Evolutionary conservation across 192 early-diverging fungal species (phyloP).

Genomic region (Coemansia sp.): DNA sequence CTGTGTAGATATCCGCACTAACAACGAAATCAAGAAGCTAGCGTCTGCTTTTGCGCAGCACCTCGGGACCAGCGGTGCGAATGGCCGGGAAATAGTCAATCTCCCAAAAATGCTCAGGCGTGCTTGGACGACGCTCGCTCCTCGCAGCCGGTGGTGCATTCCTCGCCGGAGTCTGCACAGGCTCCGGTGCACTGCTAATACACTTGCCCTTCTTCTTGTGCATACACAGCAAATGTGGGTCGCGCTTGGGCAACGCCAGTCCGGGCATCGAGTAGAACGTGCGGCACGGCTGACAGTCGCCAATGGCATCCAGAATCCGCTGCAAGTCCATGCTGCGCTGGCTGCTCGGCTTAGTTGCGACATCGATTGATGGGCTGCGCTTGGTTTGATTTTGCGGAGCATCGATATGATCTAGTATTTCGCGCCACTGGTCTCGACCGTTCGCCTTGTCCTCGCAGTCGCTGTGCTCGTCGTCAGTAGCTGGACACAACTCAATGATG

Average conservation of each 20-base stretch:
- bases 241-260: constrained; percentile 43
- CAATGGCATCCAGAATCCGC: constrained; percentile 32
- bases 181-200: not conserved
- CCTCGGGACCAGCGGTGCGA: constrained; percentile 32
- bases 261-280: constrained; percentile 44
- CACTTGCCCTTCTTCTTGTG: constrained; percentile 28
- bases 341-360: constrained; percentile 2
- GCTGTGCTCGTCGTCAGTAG: constrained; percentile 24
- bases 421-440: constrained; percentile 12
- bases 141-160: constrained; percentile 12
- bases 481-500: constrained; percentile 26
- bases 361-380: constrained; percentile 7
- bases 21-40: not conserved
- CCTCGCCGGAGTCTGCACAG: not conserved
- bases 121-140: constrained; percentile 37
- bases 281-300: constrained; percentile 40
- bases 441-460: not conserved
- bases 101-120: constrained; percentile 52
- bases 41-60: constrained; percentile 23
- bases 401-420: constrained; percentile 5
- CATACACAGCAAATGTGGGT: constrained; percentile 28
- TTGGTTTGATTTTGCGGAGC: not conserved
- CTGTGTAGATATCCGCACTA: not conserved
- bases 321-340: constrained; percentile 13
- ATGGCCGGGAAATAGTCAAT: constrained; percentile 50